These are phyloP conservation scores for Ophiocordyceps camponoti-floridani DNA, from an alignment of 2,329 filamentous ascomycete species.

Conservation along the genomic window DNA sequence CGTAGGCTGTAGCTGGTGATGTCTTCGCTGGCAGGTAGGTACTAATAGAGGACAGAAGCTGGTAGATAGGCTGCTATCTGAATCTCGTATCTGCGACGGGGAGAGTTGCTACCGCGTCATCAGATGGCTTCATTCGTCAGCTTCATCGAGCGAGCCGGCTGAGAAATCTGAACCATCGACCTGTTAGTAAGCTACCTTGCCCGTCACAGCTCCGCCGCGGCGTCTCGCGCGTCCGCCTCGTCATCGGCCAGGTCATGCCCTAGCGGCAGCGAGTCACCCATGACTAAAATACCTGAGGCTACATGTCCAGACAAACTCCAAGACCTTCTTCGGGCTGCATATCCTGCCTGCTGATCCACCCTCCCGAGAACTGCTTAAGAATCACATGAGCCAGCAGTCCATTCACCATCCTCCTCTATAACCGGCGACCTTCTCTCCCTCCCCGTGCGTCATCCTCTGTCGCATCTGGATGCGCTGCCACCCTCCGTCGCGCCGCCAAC, in stretches of 20 bases:
- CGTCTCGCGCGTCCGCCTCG: neutral
- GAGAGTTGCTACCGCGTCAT: too few relatives aligned
- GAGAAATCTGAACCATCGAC: too few relatives aligned
- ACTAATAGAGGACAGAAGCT: too few relatives aligned
- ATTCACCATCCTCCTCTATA: conserved; percentile 7
- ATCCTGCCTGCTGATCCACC: conserved; percentile 11
- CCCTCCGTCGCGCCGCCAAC: conserved; percentile 6
- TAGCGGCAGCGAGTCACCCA: neutral
- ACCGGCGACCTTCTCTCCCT: conserved; percentile 2
- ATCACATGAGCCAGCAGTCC: conserved; percentile 15
- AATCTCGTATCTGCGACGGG: too few relatives aligned
- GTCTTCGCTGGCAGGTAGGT: too few relatives aligned
- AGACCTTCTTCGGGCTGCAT: neutral
- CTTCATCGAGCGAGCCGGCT: too few relatives aligned
- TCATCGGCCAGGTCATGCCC: neutral
- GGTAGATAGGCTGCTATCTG: too few relatives aligned
- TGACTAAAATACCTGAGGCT: neutral
- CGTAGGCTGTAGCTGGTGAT: neutral
- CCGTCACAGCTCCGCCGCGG: neutral
- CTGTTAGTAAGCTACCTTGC: neutral
- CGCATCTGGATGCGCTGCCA: conserved; percentile 10
- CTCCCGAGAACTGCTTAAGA: conserved; percentile 6
- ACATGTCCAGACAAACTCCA: neutral
- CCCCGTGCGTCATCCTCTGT: conserved; percentile 2
- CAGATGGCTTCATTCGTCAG: too few relatives aligned